Evolutionary conservation across 768 basidiomycete species (phyloP), one percentile per base, ranked within the genome.

Genomic region (Psilocybe tampanensis): DNA sequence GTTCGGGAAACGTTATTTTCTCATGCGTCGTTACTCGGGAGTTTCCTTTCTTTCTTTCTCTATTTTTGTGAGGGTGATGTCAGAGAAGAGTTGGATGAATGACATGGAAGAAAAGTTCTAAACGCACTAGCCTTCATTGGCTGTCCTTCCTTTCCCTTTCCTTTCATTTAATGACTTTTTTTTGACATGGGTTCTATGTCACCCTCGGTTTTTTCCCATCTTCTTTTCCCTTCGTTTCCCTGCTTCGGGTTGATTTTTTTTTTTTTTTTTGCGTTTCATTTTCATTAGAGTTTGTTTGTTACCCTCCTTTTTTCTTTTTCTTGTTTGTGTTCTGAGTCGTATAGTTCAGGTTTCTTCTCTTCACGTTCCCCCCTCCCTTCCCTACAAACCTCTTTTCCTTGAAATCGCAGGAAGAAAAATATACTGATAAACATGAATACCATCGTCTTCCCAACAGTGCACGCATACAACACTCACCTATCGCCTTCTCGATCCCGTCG

Each of bases 391-490:
- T n/a, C n/a, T n/a, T n/a, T n/a, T n/a, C n/a, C n/a, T n/a, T n/a
- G n/a, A n/a, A n/a, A n/a, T n/a, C n/a, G n/a, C n/a, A 47, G 50
- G 8, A 36, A n/a, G 39, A 41, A 24, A 43, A 34, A 32, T 18
- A 59, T 58, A 60, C 65, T 66, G 44, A 66, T 57, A 34, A 62
- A 57, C 19, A 22, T 57, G 41, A 62, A 57, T 23, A 22, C 54
- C 18, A 34, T 63, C 26, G 41, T 34, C n/a, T 60, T 63, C 45
- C 61, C 64, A 23, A 58, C 62, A 65, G 64, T 62, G n/a, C 64
- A 64, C 47, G 57, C 60, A 19, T 56, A 47, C 47, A 64, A 64
- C 21, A 26, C 55, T 32, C 60, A 64, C n/a, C 26, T 60, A 13
- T 56, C 58, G 21, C 45, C 54, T 52, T 47, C 54, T 19, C 58